Evolutionary conservation across 192 early-diverging fungal genomes (phyloP), one percentile per base, ranked within the genome.

Genomic region (Backusella luteola): DNA sequence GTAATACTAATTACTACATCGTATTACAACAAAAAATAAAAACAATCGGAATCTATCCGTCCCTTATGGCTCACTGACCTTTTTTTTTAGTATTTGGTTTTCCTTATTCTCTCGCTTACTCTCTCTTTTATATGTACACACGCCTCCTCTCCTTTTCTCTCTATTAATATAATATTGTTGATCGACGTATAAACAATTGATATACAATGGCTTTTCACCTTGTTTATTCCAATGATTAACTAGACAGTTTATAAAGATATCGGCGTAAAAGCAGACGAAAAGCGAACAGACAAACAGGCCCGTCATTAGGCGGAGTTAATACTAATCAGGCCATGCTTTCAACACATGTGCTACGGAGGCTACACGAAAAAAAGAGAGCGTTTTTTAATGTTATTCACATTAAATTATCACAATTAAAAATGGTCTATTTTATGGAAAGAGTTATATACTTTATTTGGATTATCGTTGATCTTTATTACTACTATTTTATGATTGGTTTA

Each of bases 281-380:
- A 63, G 23, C 56, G 56, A 26, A 63, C 56, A 63, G 56, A 63
- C 56, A 23, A 14, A 29, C 26, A 63, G 23, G 46, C 46, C 53
- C 53, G 53, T 59, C 53, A 59, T 59, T 59, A 23, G 0, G 56
- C 56, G 56, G 56, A 63, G 56, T 63, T 63, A 63, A 63, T 63
- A 63, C 56, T 63, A 63, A 63, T 29, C 56, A 26, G 56, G 56
- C 56, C 56, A 63, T 63, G 56, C 56, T 63, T 63, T 29, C 56
- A 63, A 29, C 56, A 29, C 56, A 63, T 63, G 56, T 63, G 56
- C 56, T 63, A 63, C 56, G 56, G 56, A 63, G 56, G 56, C 56
- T 63, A 63, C 56, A 63, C 56, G 56, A 63, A 29, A 63, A 29
- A 29, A 63, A 29, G 7, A 29, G 9, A 63, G 26, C 11, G 56